Conservation (phyloP, 768 basidiomycete species). For the Lactarius psammicola region DNA sequence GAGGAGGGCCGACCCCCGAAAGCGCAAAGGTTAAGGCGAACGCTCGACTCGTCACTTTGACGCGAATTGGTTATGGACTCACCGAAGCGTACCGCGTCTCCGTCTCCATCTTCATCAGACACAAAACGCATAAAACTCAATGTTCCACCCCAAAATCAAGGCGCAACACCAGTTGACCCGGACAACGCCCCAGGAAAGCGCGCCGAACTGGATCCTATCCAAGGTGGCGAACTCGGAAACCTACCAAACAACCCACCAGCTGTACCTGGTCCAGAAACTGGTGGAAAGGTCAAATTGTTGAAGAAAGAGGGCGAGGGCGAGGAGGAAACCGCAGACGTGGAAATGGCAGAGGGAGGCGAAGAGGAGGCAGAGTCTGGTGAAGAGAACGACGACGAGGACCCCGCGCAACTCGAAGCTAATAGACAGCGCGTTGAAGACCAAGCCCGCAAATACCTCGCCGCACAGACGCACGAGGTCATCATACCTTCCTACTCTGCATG, state of each 20-base stretch:
- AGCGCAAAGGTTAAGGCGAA: neutral
- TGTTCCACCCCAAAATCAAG: conserved; percentile 47
- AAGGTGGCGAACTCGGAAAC: conserved; percentile 77
- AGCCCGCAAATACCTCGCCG: conserved; percentile 91
- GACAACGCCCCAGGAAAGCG: conserved; percentile 82
- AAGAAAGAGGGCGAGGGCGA: conserved; percentile 56
- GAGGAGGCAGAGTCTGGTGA: conserved; percentile 77
- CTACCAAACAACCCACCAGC: conserved; percentile 45
- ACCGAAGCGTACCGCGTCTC: conserved; percentile 41
- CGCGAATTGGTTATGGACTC: conserved; percentile 31
- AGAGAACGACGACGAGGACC: conserved; percentile 83
- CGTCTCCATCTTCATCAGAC: conserved; percentile 36
- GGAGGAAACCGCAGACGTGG: conserved; percentile 70
- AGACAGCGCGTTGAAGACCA: conserved; percentile 79
- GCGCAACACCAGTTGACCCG: conserved; percentile 74
- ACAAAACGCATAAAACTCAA: conserved; percentile 39
- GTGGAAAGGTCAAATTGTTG: conserved; percentile 37
- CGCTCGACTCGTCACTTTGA: conserved; percentile 9
- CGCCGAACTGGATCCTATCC: conserved; percentile 81
- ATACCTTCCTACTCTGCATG: conserved; percentile 97
- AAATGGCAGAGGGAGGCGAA: conserved; percentile 76
- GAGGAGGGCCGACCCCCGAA: neutral
- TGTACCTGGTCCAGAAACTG: conserved; percentile 35
- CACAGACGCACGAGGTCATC: conserved; percentile 95
- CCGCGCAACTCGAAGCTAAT: conserved; percentile 78